Base-by-base conservation (phyloP, 805 yeast genomes). In the Naumovozyma baii region DNA sequence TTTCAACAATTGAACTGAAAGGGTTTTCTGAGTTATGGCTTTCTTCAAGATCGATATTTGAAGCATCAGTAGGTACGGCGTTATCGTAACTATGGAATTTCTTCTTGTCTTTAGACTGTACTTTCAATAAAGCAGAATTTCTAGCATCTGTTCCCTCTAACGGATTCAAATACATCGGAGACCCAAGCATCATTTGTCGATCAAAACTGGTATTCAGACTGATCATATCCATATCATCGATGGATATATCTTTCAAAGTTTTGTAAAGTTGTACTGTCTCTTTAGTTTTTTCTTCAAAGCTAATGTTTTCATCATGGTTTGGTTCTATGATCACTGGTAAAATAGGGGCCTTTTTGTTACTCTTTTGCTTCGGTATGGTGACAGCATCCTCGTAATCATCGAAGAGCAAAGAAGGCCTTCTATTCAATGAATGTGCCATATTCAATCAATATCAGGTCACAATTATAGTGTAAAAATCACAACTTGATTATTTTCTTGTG, bases 141-240 rank as follows among this genome's bases (percentile, higher is more conserved):
- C 31, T 32, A 38, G 34, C 37, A 10, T 41, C 48, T 26, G 43
- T 50, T 13, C 47, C 45, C 14, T 46, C 52, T 15, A 36, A 18
- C 4, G 48, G 46, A 10, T 51, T 55, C 31, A 53, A 42, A 41
- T 50, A 55, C 61, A 57, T 56, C 2, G 62, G 62, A 1, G 54
- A 51, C 2, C 63, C 63, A n/a, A 41, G 18, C 2, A 51, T n/a
- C 56, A 59, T 59, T 36, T 59, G 62, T 25, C 46, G 40, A 36
- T 59, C 63, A 39, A 56, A 59, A n/a, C 40, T 38, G 4, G 62
- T 59, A 2, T 41, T 28, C 20, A 59, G 40, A 3, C 54, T 41
- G 29, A 57, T 38, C 57, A 54, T 55, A 48, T 59, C 63, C 28
- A 57, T 29, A 41, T 59, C 62, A 45, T 59, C 63, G 32, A 59